Evolutionary conservation across 2,329 filamentous ascomycete genomes (phyloP).

Genomic region (Dothistroma septosporum): DNA sequence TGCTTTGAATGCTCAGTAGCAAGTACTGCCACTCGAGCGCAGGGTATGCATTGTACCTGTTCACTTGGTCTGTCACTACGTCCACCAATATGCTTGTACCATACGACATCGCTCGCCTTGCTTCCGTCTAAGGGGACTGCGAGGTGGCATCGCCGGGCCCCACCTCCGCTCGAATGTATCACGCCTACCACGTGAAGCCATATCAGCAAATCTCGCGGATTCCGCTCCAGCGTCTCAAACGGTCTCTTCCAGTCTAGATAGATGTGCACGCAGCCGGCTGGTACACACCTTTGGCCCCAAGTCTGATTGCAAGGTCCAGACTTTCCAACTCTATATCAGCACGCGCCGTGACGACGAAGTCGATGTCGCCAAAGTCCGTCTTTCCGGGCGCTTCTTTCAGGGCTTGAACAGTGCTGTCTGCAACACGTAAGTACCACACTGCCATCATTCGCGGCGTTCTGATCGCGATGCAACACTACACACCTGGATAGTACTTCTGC

Average conservation of each 20-base stretch:
- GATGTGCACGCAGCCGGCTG: neutral
- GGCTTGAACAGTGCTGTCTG: conserved; percentile 52
- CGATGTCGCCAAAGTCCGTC: conserved; percentile 65
- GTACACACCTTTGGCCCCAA: conserved; percentile 44
- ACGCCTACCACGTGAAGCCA: neutral
- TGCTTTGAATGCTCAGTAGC: neutral
- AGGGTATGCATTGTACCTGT: neutral
- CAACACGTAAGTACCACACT: conserved; percentile 30
- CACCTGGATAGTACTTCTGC: conserved; percentile 39
- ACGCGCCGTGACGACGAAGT: conserved; percentile 45
- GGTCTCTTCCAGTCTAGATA: no score
- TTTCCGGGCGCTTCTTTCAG: conserved; percentile 69
- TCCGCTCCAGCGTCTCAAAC: no score
- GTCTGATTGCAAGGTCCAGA: conserved; percentile 35
- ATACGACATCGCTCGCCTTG: conserved; percentile 2
- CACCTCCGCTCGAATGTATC: neutral
- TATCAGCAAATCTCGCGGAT: neutral
- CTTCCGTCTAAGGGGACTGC: conserved; percentile 23
- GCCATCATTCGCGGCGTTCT: neutral
- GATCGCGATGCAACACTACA: neutral
- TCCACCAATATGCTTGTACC: conserved; percentile 14
- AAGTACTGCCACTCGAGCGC: neutral
- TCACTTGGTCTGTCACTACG: conserved; percentile 1
- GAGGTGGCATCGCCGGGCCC: conserved; percentile 18
- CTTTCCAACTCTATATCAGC: conserved; percentile 19